Percentiles rank a stretch among this genome's conserved stretches.
These are phyloP conservation scores for Simplicillium sp. DNA, from an alignment of 2,329 filamentous ascomycete genomes.

Conservation along the genomic window DNA sequence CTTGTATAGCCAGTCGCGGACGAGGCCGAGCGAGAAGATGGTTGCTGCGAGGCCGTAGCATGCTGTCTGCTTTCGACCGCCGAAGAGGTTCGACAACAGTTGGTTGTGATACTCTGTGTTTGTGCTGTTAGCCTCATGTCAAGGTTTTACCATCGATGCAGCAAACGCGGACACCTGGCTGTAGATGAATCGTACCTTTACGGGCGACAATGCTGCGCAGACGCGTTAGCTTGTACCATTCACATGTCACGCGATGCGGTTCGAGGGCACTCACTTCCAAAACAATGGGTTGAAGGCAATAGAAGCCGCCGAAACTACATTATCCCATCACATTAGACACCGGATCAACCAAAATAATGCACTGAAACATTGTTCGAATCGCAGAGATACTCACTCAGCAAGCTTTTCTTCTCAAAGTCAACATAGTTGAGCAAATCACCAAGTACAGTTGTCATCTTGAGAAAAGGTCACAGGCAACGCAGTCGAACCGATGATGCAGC, in stretches of 20 bases:
- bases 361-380: no score
- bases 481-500: no score
- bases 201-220: constrained; percentile 65
- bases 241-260: background rate
- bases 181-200: constrained; percentile 49
- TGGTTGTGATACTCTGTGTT: constrained; percentile 79
- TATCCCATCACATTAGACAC: background rate
- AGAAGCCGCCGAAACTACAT: constrained; percentile 65
- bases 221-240: no score
- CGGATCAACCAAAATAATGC: no score
- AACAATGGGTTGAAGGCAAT: constrained; percentile 98
- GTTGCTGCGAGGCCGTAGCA: constrained; percentile 83
- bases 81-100: constrained; percentile 77
- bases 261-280: constrained; percentile 75
- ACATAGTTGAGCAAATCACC: constrained; percentile 51
- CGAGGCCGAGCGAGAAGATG: constrained; percentile 86
- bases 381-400: constrained; percentile 45
- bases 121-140: constrained; percentile 8
- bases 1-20: constrained; percentile 85
- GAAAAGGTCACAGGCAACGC: no score
- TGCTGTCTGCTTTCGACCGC: constrained; percentile 64
- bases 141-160: constrained; percentile 3
- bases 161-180: constrained; percentile 4
- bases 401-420: constrained; percentile 57
- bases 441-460: constrained; percentile 12